A percentile compares a stretch with the other conserved stretches of the same genome.
phyloP scores from a whole-genome alignment of 169 alveolate species.

The Cryptosporidium felis region DNA sequence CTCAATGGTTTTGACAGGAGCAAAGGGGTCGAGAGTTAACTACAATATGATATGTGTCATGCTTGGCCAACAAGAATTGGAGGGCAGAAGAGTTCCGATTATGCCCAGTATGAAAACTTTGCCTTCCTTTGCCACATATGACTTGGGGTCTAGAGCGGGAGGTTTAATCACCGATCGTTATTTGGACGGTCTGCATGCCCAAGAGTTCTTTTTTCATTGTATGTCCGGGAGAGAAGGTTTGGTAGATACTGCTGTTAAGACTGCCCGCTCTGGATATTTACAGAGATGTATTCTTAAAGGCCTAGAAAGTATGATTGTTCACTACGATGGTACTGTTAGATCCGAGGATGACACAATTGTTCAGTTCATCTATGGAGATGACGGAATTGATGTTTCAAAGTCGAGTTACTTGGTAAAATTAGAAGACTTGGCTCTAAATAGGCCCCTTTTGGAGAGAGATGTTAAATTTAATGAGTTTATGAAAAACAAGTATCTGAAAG shows the following conservation, averaged over 20 bases:
- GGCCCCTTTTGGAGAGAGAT: slow-evolving; percentile 71
- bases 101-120: slow-evolving; percentile 93
- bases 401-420: slow-evolving; percentile 87
- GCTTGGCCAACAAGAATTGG: slow-evolving; percentile 95
- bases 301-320: slow-evolving; percentile 92
- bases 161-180: slow-evolving; percentile 97
- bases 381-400: slow-evolving; percentile 93
- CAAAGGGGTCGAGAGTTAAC: slow-evolving; percentile 94
- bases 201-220: slow-evolving; percentile 98
- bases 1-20: slow-evolving; percentile 97
- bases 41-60: slow-evolving; percentile 92
- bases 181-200: slow-evolving; percentile 95
- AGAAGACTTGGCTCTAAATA: slow-evolving; percentile 78
- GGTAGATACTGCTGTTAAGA: slow-evolving; percentile 98
- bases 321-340: slow-evolving; percentile 97
- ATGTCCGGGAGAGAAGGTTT: slow-evolving; percentile 99
- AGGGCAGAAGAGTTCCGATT: slow-evolving; percentile 95
- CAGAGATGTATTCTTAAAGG: slow-evolving; percentile 97
- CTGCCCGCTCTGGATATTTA: slow-evolving; percentile 96
- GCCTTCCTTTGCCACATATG: slow-evolving; percentile 93
- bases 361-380: slow-evolving; percentile 98
- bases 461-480: slow-evolving; percentile 30
- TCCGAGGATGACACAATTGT: slow-evolving; percentile 94
- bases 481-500: neutral
- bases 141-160: slow-evolving; percentile 95